Evolutionary conservation across 192 early-diverging fungal genomes (phyloP).

Genomic region (Backusella circina): DNA sequence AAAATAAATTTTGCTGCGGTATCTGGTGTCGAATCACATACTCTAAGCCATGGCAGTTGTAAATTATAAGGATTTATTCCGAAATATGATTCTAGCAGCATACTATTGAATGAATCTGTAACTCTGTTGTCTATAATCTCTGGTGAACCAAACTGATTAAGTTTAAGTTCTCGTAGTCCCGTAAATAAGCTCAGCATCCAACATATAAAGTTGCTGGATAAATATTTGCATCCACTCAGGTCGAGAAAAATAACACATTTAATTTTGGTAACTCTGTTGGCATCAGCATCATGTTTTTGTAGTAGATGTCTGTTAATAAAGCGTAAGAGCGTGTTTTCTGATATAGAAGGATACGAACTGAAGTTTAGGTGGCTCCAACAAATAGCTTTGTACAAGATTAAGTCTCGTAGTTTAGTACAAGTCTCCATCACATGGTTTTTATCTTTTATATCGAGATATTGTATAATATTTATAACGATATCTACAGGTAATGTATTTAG

Average conservation of each 20-base stretch:
- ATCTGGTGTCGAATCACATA: neutral
- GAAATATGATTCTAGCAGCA: neutral
- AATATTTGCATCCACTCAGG: neutral
- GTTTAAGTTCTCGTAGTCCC: neutral
- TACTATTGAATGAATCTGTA: neutral
- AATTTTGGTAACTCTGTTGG: neutral
- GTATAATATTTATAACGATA: neutral
- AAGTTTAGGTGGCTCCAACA: neutral
- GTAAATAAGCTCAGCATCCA: neutral
- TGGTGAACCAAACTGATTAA: neutral
- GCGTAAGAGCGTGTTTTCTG: neutral
- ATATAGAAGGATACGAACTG: neutral
- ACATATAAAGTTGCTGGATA: neutral
- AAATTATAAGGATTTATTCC: neutral
- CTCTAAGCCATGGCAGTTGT: neutral
- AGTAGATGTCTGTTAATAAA: neutral
- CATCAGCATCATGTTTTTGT: neutral
- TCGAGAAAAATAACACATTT: neutral
- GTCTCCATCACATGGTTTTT: neutral
- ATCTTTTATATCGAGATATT: neutral
- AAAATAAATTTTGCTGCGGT: neutral
- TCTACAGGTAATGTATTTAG: neutral
- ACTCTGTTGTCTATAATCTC: neutral
- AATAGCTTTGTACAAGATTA: neutral
- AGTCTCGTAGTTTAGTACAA: neutral